These are phyloP conservation scores for Pelargonium exstipulatum DNA, from an alignment of 441 rosid genomes.

Conservation along the genomic window DNA sequence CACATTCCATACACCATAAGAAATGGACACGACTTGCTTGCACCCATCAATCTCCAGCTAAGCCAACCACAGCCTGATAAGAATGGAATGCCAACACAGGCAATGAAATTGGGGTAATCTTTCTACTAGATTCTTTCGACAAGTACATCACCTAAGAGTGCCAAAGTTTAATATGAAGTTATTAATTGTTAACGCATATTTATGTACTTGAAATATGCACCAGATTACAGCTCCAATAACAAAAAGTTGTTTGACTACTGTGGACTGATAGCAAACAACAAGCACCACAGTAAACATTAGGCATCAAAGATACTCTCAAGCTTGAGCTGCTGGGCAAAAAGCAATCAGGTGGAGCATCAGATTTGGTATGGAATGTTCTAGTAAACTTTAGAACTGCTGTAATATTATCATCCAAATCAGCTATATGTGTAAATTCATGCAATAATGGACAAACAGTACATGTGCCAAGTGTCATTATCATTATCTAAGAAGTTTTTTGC, in stretches of 20 bases:
- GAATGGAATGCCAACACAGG: slow-evolving; percentile 32
- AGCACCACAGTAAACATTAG: slow-evolving; percentile 16
- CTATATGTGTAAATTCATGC: slow-evolving; percentile 29
- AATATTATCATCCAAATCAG: slow-evolving; percentile 20
- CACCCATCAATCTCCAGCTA: slow-evolving; percentile 48
- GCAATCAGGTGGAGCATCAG: slow-evolving; percentile 22
- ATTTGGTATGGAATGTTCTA: slow-evolving; percentile 27
- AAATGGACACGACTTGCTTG: slow-evolving; percentile 35
- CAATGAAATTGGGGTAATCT: slow-evolving; percentile 50
- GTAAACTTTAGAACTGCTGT: slow-evolving; percentile 23
- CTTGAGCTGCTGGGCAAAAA: slow-evolving; percentile 17
- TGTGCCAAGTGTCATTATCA: slow-evolving; percentile 17
- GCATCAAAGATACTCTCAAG: slow-evolving; percentile 21
- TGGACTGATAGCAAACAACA: slow-evolving; percentile 21
- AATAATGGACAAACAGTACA: slow-evolving; percentile 23
- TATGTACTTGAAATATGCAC: slow-evolving; percentile 23
- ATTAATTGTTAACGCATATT: slow-evolving; percentile 4
- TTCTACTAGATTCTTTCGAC: slow-evolving; percentile 9
- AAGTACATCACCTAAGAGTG: neutral
- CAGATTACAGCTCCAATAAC: slow-evolving; percentile 54
- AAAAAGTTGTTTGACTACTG: slow-evolving; percentile 11
- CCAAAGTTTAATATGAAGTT: slow-evolving; percentile 13
- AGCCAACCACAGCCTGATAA: slow-evolving; percentile 53
- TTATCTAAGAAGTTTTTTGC: slow-evolving; percentile 10
- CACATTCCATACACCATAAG: slow-evolving; percentile 25